Conservation (phyloP, 192 early-diverging fungal species). For the Coemansia sp. region DNA sequence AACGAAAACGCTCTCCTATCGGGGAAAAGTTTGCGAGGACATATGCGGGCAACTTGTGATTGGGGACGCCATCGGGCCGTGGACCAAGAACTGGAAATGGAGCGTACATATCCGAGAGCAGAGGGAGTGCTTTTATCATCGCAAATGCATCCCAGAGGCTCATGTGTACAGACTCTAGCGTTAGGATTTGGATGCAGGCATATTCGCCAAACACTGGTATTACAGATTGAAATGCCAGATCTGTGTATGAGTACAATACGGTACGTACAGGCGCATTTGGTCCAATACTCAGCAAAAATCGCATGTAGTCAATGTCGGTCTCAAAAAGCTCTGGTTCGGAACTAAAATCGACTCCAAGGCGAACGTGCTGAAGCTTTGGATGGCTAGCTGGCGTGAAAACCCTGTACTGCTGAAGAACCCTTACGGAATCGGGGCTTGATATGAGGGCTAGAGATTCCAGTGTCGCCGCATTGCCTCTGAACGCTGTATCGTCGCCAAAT, state of each 20-base stretch:
- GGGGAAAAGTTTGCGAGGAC: too few species aligned
- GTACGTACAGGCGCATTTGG: not conserved
- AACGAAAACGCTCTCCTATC: too few species aligned
- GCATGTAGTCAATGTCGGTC: not conserved
- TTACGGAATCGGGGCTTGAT: not conserved
- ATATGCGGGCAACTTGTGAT: too few species aligned
- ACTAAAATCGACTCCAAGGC: not conserved
- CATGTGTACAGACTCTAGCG: not conserved
- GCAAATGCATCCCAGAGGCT: not conserved
- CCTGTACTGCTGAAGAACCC: not conserved
- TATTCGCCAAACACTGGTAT: not conserved
- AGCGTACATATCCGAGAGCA: not conserved
- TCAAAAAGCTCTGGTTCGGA: not conserved
- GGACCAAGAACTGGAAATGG: too few species aligned
- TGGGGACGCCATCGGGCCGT: too few species aligned
- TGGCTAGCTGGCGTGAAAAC: not conserved
- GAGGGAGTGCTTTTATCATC: not conserved
- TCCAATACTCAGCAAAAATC: not conserved
- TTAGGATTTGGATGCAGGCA: not conserved
- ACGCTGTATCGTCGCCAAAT: not conserved
- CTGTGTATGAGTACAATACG: not conserved
- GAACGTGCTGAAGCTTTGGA: not conserved
- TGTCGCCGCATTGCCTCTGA: not conserved
- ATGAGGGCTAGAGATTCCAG: not conserved
- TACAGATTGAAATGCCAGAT: not conserved